phyloP scores from a whole-genome alignment of 2,329 filamentous ascomycete species.

The Tetracladium maxilliforme region DNA sequence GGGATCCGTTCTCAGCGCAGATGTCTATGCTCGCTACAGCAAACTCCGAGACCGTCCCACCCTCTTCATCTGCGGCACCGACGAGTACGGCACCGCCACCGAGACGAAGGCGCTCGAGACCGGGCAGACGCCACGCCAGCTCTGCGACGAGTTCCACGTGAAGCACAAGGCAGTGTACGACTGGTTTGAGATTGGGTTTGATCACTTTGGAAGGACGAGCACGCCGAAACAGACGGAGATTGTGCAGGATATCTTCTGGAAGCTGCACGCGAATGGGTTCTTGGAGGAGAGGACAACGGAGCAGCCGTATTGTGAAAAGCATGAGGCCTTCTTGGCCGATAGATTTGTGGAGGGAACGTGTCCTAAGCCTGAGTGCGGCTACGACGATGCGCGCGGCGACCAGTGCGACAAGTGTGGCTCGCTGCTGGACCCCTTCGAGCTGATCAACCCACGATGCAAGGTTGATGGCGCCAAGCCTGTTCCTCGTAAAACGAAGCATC shows the following conservation, averaged over 20 bases:
- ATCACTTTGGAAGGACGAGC: conserved; percentile 87
- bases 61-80: conserved; percentile 74
- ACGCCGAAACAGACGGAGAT: conserved; percentile 84
- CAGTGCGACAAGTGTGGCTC: conserved; percentile 62
- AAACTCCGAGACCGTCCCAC: conserved; percentile 68
- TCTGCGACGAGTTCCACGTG: conserved; percentile 86
- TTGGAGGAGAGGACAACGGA: conserved; percentile 75
- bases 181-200: conserved; percentile 92
- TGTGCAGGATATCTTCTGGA: conserved; percentile 77
- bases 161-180: conserved; percentile 85
- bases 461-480: conserved; percentile 74
- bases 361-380: conserved; percentile 56
- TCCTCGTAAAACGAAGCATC: conserved; percentile 71
- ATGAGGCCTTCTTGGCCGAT: conserved; percentile 68
- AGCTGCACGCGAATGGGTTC: conserved; percentile 79
- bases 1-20: conserved; percentile 75
- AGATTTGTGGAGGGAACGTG: conserved; percentile 74
- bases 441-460: conserved; percentile 83
- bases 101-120: conserved; percentile 92
- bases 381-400: conserved; percentile 57
- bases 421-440: conserved; percentile 41
- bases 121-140: conserved; percentile 63
- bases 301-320: conserved; percentile 79
- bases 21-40: conserved; percentile 73
- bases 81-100: conserved; percentile 92